Base-by-base conservation (phyloP, 805 yeast genomes). In the Myxozyma lipomycoides region DNA sequence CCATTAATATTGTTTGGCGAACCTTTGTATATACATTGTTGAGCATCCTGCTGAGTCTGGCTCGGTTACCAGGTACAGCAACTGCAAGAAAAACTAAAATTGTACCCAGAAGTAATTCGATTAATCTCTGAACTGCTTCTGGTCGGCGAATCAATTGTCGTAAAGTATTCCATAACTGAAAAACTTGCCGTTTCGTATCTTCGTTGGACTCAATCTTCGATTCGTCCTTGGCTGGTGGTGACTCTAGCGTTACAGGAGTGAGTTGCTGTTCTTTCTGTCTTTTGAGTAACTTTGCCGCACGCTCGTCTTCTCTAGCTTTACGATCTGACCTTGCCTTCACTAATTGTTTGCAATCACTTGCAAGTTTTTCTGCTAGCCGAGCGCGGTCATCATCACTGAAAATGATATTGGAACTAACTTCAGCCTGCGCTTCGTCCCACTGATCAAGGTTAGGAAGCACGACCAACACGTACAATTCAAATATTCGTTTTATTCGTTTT, bases 11-110 rank as follows among this genome's bases (percentile, higher is more conserved):
- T 2, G 55, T 51, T 35, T 34, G 37, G 34, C 35, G 22, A 4
- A 43, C 32, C 12, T 48, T 41, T 40, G 18, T 22, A 32, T 39
- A 34, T 22, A 28, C 28, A 24, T 35, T 40, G 18, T 17, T 19
- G 3, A 44, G 22, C 22, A 44, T 15, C 6, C 23, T 17, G 10
- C 36, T 19, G 21, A 51, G 9, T 19, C 46, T 26, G 7, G 40
- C n/a, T 15, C 55, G 39, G 38, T 40, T 51, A 19, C 44, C 48
- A n/a, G 51, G 50, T 10, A 47, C 46, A 4, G 38, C 51, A 19
- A 51, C 18, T 7, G 49, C 55, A 17, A 47, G 19, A 2, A 41
- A 5, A n/a, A 47, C 21, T 25, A 48, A 35, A 12, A 47, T 15
- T 15, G 46, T 2, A 24, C 46, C 22, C 34, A 51, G 36, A 3